These are phyloP conservation scores for Penicillium palitans DNA, from an alignment of 2,329 filamentous ascomycete genomes.

Conservation along the genomic window DNA sequence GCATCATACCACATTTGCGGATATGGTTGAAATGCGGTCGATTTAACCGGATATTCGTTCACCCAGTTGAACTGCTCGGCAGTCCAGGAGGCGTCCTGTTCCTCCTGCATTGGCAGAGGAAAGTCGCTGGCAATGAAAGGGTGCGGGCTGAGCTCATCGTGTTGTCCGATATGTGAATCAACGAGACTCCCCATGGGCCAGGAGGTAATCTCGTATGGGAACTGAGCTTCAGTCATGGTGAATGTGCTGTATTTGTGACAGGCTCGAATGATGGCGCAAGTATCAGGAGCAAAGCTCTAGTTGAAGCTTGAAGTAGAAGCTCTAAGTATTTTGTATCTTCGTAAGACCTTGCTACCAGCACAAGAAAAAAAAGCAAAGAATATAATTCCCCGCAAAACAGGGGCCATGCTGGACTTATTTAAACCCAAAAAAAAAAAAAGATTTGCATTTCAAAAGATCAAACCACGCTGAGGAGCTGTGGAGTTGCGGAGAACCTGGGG, in stretches of 20 bases:
- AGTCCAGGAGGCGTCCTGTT: background rate
- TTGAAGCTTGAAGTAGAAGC: background rate
- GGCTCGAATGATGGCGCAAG: background rate
- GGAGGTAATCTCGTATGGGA: background rate
- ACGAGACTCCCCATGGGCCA: background rate
- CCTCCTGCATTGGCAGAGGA: background rate
- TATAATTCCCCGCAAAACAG: slow-evolving; percentile 4
- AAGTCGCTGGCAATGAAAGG: slow-evolving; percentile 8
- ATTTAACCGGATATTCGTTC: background rate
- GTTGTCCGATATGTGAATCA: background rate
- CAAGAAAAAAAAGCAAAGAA: background rate
- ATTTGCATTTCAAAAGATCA: background rate
- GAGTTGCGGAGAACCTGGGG: slow-evolving; percentile 10
- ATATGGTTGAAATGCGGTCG: slow-evolving; percentile 3
- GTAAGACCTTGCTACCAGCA: background rate
- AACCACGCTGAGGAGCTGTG: background rate
- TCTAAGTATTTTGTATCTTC: background rate
- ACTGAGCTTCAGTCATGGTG: slow-evolving; percentile 3
- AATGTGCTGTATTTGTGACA: background rate
- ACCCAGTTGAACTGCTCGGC: background rate
- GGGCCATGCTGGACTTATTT: slow-evolving; percentile 7
- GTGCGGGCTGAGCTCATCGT: background rate
- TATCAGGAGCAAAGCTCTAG: background rate
- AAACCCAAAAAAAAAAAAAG: background rate
- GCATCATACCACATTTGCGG: slow-evolving; percentile 11